Percentiles rank a stretch among this genome's conserved stretches.
phyloP scores from a whole-genome alignment of 345 rosid genomes.

The Eucalyptus cloeziana region DNA sequence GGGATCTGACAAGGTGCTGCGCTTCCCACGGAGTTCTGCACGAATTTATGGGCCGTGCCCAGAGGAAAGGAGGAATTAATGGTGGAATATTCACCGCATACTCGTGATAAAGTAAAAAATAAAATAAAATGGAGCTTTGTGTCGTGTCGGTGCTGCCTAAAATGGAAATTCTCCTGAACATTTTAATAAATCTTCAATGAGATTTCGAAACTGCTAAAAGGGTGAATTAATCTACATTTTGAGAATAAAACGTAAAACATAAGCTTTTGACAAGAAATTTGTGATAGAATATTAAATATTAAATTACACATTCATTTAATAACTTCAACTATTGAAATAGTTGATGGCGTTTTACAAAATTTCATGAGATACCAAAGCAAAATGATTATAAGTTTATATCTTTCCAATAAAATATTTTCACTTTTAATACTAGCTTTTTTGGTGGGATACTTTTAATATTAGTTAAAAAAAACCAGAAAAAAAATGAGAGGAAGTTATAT shows the following conservation, averaged over 20 bases:
- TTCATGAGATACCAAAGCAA: no score
- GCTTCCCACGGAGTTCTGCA: not conserved
- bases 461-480: no score
- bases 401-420: no score
- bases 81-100: not conserved
- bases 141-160: not conserved
- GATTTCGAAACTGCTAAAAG: not conserved
- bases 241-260: not conserved
- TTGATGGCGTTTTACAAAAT: fast-evolving
- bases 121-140: not conserved
- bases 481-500: no score
- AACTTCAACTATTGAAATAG: no score
- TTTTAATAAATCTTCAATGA: not conserved
- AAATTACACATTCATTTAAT: fast-evolving
- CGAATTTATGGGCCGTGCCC: not conserved
- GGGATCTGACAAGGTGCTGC: not conserved
- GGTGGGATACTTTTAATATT: no score
- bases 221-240: not conserved
- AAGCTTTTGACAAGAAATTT: not conserved
- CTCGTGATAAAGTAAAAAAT: not conserved
- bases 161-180: not conserved
- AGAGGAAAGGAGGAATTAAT: not conserved
- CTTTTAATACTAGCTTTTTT: no score
- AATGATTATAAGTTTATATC: no score
- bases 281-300: not conserved